Base-by-base conservation (phyloP, 768 basidiomycete genomes). In the Suillus ampliporus region DNA sequence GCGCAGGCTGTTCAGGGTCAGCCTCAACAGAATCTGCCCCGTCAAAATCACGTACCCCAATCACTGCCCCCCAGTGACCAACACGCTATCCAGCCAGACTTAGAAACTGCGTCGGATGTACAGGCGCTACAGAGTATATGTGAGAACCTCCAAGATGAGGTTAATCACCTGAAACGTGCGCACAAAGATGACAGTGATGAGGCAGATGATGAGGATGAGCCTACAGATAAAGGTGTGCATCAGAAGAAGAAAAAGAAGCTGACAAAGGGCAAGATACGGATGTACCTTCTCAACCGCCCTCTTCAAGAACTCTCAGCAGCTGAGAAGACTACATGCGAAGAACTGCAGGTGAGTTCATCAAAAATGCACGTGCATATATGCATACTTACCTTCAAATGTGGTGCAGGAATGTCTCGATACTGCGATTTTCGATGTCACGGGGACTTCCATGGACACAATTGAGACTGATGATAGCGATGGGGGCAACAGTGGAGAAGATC, bases 11-110 rank as follows among this genome's bases (percentile, higher is more conserved):
- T 43, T 0, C 9, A 43, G 43, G 43, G 43, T 43, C 43, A 43
- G 43, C 43, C 43, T 43, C 43, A 43, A n/a, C n/a, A 43, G 43
- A 43, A n/a, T 43, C 43, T 43, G n/a, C 43, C 43, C n/a, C 43
- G 4, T 43, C n/a, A 43, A n/a, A n/a, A n/a, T 43, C 43, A n/a
- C 9, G 4, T 43, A 43, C 43, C 43, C 7, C 41, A 43, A 43
- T 43, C 41, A 19, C 41, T 43, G 41, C 41, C 41, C 41, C 19
- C 41, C 19, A 43, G 41, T 19, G 19, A 4, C 1, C 41, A 43
- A 43, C 41, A 43, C 5, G n/a, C 43, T n/a, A 43, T 43, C n/a
- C 43, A 43, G 5, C 43, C 9, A 5, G 43, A 43, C 43, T 43
- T 43, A 43, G 43, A 43, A 43, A 43, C n/a, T n/a, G 43, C 3